phyloP scores from a whole-genome alignment of 2,329 filamentous ascomycete genomes.

The Coniella lustricola region DNA sequence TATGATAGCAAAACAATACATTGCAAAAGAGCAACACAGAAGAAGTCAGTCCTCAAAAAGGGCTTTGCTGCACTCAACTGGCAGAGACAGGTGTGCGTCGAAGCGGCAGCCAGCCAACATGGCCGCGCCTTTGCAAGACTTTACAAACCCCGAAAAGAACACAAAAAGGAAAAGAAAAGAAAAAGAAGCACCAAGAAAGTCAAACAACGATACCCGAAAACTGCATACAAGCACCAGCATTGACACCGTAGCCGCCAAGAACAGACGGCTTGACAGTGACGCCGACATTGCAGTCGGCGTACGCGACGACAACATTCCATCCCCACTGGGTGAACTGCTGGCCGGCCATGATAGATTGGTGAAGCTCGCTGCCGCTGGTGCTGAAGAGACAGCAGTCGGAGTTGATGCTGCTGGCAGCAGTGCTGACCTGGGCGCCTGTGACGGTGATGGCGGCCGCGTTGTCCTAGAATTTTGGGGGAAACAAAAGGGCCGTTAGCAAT shows the following conservation, averaged over 20 bases:
- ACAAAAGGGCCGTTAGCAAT: background rate
- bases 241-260: slow-evolving; percentile 2
- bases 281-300: slow-evolving; percentile 7
- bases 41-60: no score
- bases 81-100: no score
- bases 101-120: no score
- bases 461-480: background rate
- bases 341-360: background rate
- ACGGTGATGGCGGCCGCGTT: background rate
- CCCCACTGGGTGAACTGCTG: slow-evolving; percentile 14
- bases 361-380: background rate
- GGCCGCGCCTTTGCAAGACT: no score
- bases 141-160: background rate
- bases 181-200: background rate
- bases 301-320: slow-evolving; percentile 5
- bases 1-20: no score
- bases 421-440: background rate
- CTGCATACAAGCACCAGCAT: background rate
- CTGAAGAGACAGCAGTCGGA: slow-evolving; percentile 3
- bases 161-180: background rate
- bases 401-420: background rate
- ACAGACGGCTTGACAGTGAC: background rate
- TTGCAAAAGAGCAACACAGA: no score
- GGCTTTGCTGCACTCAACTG: no score
- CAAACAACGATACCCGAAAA: background rate